Conservation (phyloP, 2,329 filamentous ascomycete species). For the Fusarium udum region DNA sequence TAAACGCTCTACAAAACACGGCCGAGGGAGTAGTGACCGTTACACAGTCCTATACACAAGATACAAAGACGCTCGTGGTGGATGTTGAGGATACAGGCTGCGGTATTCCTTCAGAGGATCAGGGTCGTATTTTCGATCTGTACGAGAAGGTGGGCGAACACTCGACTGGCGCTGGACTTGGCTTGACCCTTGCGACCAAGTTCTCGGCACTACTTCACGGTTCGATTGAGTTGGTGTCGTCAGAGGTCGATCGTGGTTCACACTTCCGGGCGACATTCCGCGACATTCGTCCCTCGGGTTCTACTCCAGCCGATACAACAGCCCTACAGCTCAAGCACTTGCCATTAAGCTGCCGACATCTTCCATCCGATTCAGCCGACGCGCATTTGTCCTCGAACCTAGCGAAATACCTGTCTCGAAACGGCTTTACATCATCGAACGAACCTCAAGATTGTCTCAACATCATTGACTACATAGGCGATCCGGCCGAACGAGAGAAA, state of each 20-base stretch:
- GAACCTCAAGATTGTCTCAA: conserved; percentile 2
- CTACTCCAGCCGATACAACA: background rate
- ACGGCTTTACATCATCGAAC: conserved; percentile 13
- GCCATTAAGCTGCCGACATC: conserved; percentile 10
- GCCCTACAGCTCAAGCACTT: background rate
- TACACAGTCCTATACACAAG: conserved; percentile 43
- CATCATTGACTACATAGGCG: conserved; percentile 20
- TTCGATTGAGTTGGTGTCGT: conserved; percentile 49
- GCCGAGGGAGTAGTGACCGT: conserved; percentile 50
- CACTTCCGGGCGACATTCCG: conserved; percentile 48
- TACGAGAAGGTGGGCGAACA: conserved; percentile 54
- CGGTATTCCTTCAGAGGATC: conserved; percentile 50
- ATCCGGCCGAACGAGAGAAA: background rate
- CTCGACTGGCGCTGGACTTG: conserved; percentile 53
- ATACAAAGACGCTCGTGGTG: conserved; percentile 46
- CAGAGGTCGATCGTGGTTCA: conserved; percentile 48
- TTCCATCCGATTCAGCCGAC: background rate
- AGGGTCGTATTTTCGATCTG: conserved; percentile 52
- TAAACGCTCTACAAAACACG: conserved; percentile 55
- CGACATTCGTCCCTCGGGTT: background rate
- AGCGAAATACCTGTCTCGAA: background rate
- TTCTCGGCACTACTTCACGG: conserved; percentile 54
- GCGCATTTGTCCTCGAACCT: conserved; percentile 5
- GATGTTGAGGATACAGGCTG: conserved; percentile 55
- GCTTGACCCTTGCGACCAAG: conserved; percentile 54